Base-by-base conservation (phyloP, 2,329 filamentous ascomycete species). In the Curvularia sp. region DNA sequence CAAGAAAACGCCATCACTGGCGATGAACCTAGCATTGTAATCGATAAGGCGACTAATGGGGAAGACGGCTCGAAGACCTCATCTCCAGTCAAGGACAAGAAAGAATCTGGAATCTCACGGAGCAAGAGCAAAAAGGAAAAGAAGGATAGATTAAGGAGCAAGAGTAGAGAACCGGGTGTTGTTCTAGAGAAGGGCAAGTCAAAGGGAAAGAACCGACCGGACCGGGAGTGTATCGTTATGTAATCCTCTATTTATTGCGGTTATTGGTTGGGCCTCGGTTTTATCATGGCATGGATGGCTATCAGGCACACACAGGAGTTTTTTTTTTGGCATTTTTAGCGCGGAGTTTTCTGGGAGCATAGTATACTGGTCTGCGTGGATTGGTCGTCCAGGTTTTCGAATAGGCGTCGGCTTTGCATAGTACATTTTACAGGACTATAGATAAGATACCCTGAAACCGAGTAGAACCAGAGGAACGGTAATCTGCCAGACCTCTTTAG, bases 221-320 rank as follows among this genome's bases (percentile, higher is more conserved):
- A 81, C 51, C 64, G 80, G 35, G 80, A 82, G 58, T 82, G 80
- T 62, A 57, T 70, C 50, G 66, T 81, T 8, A 81, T 81, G 80
- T 82, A 67, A 73, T n/a, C 35, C 61, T 59, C 24, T 63, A 18
- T 60, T n/a, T 4, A 30, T 7, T 26, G 49, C 53, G 24, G 31
- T 47, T 48, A 15, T 50, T 55, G 13, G 31, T 46, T 15, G 20
- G 18, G 15, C 20, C 46, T 57, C 46, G 30, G 28, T 51, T 49
- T 49, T 57, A 54, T 57, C 55, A 28, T 48, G 55, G 30, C 39
- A 15, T 39, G 10, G 31, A 31, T 48, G 39, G 31, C 43, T 53
- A 4, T 35, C 41, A 43, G 54, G 7, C 51, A 28, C 46, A 44
- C 53, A 48, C 7, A 12, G 57, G 51, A 44, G 56, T 18, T 18